phyloP scores from a whole-genome alignment of 345 rosid genomes.

The Carallia brachiata region DNA sequence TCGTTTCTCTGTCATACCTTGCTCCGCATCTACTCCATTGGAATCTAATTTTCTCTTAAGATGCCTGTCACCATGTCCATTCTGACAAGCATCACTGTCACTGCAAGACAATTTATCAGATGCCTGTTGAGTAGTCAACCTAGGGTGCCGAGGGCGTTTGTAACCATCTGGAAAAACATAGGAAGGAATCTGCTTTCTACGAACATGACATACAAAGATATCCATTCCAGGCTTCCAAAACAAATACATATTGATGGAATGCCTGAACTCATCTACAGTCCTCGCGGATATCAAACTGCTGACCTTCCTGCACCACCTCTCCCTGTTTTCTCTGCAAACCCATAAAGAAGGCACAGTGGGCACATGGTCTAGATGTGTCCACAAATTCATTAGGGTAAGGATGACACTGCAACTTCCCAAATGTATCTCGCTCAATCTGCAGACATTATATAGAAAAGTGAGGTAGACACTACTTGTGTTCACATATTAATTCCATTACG shows the following conservation, averaged over 20 bases:
- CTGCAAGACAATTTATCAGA: not conserved
- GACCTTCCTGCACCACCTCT: constrained; percentile 57
- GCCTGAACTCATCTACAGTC: constrained; percentile 64
- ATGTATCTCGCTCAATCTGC: constrained; percentile 75
- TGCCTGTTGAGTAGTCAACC: not conserved
- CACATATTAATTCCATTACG: too few species aligned
- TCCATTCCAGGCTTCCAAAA: constrained; percentile 82
- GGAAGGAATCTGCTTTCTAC: constrained; percentile 63
- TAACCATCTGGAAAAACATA: constrained; percentile 68
- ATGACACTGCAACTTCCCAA: constrained; percentile 75
- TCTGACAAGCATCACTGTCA: not conserved
- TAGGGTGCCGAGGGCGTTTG: constrained; percentile 38
- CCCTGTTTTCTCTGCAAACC: constrained; percentile 72
- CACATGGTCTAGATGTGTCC: constrained; percentile 49
- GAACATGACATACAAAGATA: constrained; percentile 64
- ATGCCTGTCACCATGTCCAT: not conserved
- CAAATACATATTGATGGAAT: constrained; percentile 51
- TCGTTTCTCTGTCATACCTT: constrained; percentile 28
- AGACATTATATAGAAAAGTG: not conserved
- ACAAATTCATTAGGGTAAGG: constrained; percentile 63
- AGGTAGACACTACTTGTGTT: too few species aligned
- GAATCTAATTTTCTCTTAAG: constrained; percentile 46
- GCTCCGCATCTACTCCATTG: constrained; percentile 26
- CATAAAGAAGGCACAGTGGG: constrained; percentile 76
- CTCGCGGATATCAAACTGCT: constrained; percentile 73